These are phyloP conservation scores for Monilinia polystroma DNA, from an alignment of 2,329 filamentous ascomycete species.

Conservation along the genomic window DNA sequence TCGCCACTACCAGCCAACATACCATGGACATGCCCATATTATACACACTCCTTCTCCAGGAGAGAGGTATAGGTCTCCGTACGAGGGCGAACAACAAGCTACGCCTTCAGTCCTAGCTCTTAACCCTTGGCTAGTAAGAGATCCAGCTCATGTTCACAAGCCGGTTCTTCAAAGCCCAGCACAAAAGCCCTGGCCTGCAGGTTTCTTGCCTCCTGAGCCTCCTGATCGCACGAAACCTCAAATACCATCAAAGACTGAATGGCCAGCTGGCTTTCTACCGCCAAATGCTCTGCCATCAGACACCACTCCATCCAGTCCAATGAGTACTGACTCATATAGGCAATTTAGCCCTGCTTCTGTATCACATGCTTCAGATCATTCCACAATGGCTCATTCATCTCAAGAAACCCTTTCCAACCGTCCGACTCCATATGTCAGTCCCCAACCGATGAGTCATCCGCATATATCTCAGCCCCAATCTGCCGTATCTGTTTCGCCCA, in stretches of 20 bases:
- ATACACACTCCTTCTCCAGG: background rate
- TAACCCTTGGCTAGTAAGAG: constrained; percentile 3
- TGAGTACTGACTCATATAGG: background rate
- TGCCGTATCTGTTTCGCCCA: background rate
- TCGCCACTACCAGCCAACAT: background rate
- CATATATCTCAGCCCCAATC: background rate
- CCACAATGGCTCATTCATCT: background rate
- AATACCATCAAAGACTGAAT: background rate
- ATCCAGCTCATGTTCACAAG: background rate
- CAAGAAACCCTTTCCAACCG: background rate
- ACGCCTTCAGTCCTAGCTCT: background rate
- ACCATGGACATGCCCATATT: too few species aligned
- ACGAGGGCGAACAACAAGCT: background rate
- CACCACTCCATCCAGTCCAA: background rate
- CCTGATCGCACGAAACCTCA: background rate
- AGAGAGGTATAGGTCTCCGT: background rate
- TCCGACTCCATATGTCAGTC: background rate
- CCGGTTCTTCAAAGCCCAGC: background rate
- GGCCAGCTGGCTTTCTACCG: constrained; percentile 11
- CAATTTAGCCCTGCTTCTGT: constrained; percentile 4
- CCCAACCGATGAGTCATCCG: background rate
- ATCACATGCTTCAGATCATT: background rate
- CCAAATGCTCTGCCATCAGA: constrained; percentile 1
- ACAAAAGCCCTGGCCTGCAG: constrained; percentile 17
- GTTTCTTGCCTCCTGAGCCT: constrained; percentile 1